Base-by-base conservation (phyloP, 2,329 filamentous ascomycete species). In the Aureobasidium mangrovei region DNA sequence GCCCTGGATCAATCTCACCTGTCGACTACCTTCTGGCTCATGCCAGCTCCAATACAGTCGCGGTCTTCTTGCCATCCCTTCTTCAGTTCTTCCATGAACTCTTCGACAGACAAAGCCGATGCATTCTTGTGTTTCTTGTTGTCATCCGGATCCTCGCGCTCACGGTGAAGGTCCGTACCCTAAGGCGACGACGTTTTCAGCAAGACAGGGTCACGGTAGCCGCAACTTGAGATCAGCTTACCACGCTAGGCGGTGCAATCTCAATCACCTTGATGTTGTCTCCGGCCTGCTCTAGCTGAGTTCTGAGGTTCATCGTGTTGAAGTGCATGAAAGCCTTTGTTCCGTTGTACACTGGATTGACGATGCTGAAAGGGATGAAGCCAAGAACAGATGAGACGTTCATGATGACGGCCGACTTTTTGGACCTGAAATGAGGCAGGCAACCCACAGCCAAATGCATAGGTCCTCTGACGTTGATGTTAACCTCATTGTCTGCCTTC, bases 311-410 rank as follows among this genome's bases (percentile, higher is more conserved):
- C 72, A 81, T 74, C 28, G 67, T 75, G 72, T 74, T 81, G 63
- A 75, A 81, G 60, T 81, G 78, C 38, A 80, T 36, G 75, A 74
- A 82, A 0, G 78, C 76, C 60, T 83, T 83, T 2, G 77, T 81
- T 2, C 74, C 79, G 60, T 80, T 80, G 64, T 82, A 83, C 1
- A 81, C 74, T 0, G 77, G 79, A 59, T 80, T 82, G 58, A 80
- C 72, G 55, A 80, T 66, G 2, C 68, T 72, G 55, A 75, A 73
- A 0, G 80, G 79, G 0, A 77, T 65, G 57, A 74, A 81, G 3
- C 74, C 80, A 0, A 82, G 69, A 0, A 77, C 69, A 5, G 73
- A 78, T 0, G 74, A 77, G 1, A 82, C 72, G 58, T 82, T 82
- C 62, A 81, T 71, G 46, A 82, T 72, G 1, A 75, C 56, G 0